phyloP scores from a whole-genome alignment of 345 rosid species.

The Citrus sinensis region DVS_A1.0 CM039161.1:10699501-10700000 shows the following conservation, averaged over 20 bases:
- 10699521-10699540: conserved; percentile 72
- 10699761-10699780: conserved; percentile 75
- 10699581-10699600: conserved; percentile 75
- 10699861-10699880: background rate
- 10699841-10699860: background rate
- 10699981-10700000: background rate
- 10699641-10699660: conserved; percentile 94
- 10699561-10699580: conserved; percentile 92
- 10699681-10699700: conserved; percentile 73
- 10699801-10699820: conserved; percentile 79
- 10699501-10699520: conserved; percentile 41
- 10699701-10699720: conserved; percentile 79
- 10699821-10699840: background rate
- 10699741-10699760: conserved; percentile 63
- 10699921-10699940: conserved; percentile 61
- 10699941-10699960: conserved; percentile 59
- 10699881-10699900: conserved; percentile 12
- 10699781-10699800: conserved; percentile 81
- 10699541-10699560: conserved; percentile 91
- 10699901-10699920: conserved; percentile 66
- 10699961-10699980: conserved; percentile 42
- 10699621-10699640: conserved; percentile 77
- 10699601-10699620: conserved; percentile 55
- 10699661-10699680: conserved; percentile 77
- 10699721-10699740: conserved; percentile 65